Evolutionary conservation across 805 yeast genomes (phyloP).

Genomic region (Brettanomyces sp.): DNA sequence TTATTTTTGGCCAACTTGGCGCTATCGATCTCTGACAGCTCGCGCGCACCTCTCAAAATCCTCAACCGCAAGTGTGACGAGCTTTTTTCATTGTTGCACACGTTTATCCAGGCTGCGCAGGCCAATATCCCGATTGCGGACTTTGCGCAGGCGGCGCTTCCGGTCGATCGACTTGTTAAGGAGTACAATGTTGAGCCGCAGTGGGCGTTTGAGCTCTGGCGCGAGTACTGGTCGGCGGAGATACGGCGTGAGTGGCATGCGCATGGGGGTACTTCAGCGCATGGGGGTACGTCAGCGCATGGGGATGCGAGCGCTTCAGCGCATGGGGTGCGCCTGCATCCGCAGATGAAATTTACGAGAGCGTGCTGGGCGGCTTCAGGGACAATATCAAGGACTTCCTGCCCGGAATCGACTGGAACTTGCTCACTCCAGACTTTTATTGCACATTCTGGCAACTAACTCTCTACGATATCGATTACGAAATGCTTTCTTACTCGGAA

Average conservation of each 20-base stretch:
- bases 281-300: too few species aligned
- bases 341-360: neutral
- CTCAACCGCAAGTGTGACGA: constrained; percentile 69
- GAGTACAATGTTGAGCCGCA: constrained; percentile 39
- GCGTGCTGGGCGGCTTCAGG: constrained; percentile 7
- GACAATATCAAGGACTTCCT: constrained; percentile 9
- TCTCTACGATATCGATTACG: constrained; percentile 59
- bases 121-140: constrained; percentile 22
- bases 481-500: constrained; percentile 37
- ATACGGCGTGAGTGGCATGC: constrained; percentile 12
- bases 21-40: constrained; percentile 24
- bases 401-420: constrained; percentile 13
- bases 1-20: constrained; percentile 46
- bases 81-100: constrained; percentile 53
- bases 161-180: constrained; percentile 31
- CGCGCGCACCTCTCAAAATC: constrained; percentile 51
- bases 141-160: constrained; percentile 26
- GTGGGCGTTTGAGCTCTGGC: constrained; percentile 78
- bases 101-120: constrained; percentile 50
- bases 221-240: constrained; percentile 31
- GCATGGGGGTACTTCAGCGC: too few species aligned
- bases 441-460: constrained; percentile 65
- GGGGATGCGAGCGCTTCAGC: too few species aligned
- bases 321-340: too few species aligned
- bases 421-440: constrained; percentile 36